Evolutionary conservation across 768 basidiomycete genomes (phyloP).

Genomic region (Lanmaoa pseudosensibilis): DNA sequence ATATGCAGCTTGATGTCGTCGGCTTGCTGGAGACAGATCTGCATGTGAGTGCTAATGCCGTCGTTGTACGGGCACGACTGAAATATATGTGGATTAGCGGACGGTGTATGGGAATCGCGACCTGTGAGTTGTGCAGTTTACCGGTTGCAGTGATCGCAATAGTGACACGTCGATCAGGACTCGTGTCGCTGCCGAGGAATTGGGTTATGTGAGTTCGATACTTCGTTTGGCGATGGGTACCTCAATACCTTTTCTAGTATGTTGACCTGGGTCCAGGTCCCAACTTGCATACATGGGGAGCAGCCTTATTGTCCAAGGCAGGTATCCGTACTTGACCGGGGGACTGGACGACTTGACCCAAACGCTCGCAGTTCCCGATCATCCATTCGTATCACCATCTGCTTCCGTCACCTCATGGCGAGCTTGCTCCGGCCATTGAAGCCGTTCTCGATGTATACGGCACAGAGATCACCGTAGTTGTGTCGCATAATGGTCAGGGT

Average conservation of each 20-base stretch:
- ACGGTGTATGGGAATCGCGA: conserved; percentile 84
- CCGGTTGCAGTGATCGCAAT: not conserved
- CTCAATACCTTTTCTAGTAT: conserved; percentile 46
- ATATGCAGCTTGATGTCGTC: conserved; percentile 83
- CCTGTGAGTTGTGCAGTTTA: conserved; percentile 45
- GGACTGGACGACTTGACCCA: not conserved
- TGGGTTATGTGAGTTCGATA: conserved; percentile 68
- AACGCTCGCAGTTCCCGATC: conserved; percentile 69
- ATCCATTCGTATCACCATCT: conserved; percentile 83
- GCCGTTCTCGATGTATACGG: conserved; percentile 81
- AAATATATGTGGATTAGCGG: conserved; percentile 40
- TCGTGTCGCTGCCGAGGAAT: conserved; percentile 70
- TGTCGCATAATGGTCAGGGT: conserved; percentile 93
- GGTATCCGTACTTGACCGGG: not conserved
- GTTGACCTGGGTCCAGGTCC: conserved; percentile 89
- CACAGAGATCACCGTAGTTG: conserved; percentile 75
- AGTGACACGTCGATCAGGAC: conserved; percentile 47
- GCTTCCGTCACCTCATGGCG: conserved; percentile 81
- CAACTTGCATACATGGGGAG: conserved; percentile 89
- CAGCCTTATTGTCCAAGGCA: conserved; percentile 77
- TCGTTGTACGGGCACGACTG: not conserved
- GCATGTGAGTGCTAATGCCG: conserved; percentile 51
- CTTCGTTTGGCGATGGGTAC: not conserved
- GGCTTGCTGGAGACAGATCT: conserved; percentile 86
- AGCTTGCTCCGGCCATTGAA: conserved; percentile 88